Evolutionary conservation across 345 rosid species (phyloP), one percentile per base, ranked within the genome.

Genomic region (Salix suchowensis): DNA sequence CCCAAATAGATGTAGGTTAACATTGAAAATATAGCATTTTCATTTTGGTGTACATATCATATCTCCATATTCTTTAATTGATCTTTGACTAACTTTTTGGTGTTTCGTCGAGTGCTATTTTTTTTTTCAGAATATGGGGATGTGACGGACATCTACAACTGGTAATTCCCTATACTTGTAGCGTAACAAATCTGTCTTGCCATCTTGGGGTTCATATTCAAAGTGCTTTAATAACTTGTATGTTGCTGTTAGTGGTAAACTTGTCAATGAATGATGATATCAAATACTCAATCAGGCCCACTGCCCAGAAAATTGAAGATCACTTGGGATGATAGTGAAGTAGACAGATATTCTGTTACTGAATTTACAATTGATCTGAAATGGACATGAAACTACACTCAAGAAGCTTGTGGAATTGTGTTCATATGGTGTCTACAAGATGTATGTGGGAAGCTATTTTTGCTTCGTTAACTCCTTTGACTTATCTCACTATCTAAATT

Each of bases 81-180:
- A 70, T 62, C 23, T 76, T 39, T 82, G 70, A 14, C 30, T 72
- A 16, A 32, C 48, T 21, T 34, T 66, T 46, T 48, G 0, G 62
- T 80, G n/a, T 62, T 6, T 19, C 1, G 44, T 39, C 69, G 77
- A 77, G 11, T 66, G 78, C 36, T 62, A 39, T 74, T 80, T 76
- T 40, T 76, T 40, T 40, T 79, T 82, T 75, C 97, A 92, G 98
- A 92, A 79, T 95, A 92, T 80, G 98, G 98, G 78, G 97, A 92
- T 75, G 94, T 92, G 87, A 92, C 98, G 10, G 92, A 91, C 86
- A 91, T 95, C 74, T 95, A 95, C 84, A 95, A 84, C 85, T 95
- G 98, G 98, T 95, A 91, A 85, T 64, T 76, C 68, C 68, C 78
- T 71, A 74, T 76, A 61, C 23, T 77, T 76, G 8, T 66, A 37